Evolutionary conservation across 352 stramenopile species (phyloP).

Genomic region (Phytophthora ohioensis): DNA sequence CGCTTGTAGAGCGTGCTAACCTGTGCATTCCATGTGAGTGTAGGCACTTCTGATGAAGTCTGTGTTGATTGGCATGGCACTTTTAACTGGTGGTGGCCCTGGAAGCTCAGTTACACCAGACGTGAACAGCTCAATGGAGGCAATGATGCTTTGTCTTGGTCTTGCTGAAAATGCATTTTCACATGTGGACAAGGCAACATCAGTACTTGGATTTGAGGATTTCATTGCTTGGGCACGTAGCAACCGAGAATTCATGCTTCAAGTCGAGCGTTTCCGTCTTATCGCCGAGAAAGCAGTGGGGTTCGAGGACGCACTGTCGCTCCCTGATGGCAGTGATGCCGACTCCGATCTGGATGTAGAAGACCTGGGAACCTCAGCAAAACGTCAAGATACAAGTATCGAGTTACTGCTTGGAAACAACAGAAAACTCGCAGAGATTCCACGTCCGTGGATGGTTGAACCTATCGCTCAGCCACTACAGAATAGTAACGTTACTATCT

Average conservation of each 20-base stretch:
- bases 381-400: background rate
- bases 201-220: slow-evolving; percentile 73
- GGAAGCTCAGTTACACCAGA: slow-evolving; percentile 11
- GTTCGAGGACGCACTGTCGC: slow-evolving; percentile 68
- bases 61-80: slow-evolving; percentile 71
- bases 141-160: slow-evolving; percentile 56
- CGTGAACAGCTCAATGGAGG: slow-evolving; percentile 32
- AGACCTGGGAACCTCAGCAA: slow-evolving; percentile 8
- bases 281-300: slow-evolving; percentile 75
- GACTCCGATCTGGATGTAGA: slow-evolving; percentile 83
- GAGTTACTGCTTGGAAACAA: background rate
- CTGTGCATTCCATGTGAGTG: background rate
- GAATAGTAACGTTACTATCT: background rate
- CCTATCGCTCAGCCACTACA: slow-evolving; percentile 27
- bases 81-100: slow-evolving; percentile 56
- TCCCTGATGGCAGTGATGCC: slow-evolving; percentile 73
- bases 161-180: slow-evolving; percentile 69
- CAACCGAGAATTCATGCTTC: slow-evolving; percentile 88
- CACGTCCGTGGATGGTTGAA: slow-evolving; percentile 62
- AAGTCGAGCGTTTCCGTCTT: slow-evolving; percentile 80
- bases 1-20: background rate
- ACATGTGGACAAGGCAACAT: slow-evolving; percentile 53
- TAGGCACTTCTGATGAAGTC: slow-evolving; percentile 87
- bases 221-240: slow-evolving; percentile 87
- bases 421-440: slow-evolving; percentile 32